A percentile compares a stretch with the other conserved stretches of the same genome.
Evolutionary conservation across 345 rosid genomes (phyloP).

Genomic region (Acer yangbiense): DNA sequence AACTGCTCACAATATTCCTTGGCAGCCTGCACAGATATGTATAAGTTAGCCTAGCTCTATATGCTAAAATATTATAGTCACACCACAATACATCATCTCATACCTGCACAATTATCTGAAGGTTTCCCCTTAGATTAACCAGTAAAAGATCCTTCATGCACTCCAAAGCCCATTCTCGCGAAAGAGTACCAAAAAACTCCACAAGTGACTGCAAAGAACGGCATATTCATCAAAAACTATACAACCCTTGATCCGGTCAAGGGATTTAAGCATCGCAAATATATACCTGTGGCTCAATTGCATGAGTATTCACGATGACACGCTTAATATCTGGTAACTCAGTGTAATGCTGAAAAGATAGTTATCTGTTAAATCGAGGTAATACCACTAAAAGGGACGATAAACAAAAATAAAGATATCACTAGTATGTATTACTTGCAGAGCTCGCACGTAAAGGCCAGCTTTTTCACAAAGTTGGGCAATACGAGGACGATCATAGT

Average conservation of each 20-base stretch:
- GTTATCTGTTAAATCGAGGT: conserved; percentile 10
- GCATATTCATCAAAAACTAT: conserved; percentile 22
- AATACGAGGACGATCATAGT: conserved; percentile 96
- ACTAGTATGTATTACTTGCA: conserved; percentile 61
- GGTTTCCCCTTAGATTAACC: conserved; percentile 91
- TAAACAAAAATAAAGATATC: not conserved
- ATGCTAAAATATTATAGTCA: conserved; percentile 13
- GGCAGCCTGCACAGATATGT: conserved; percentile 63
- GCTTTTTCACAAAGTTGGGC: conserved; percentile 99
- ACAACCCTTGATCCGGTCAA: conserved; percentile 16
- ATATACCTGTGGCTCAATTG: conserved; percentile 97
- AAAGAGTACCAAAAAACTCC: conserved; percentile 97
- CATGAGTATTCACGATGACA: conserved; percentile 98
- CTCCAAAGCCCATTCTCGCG: conserved; percentile 98
- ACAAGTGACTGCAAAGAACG: conserved; percentile 74
- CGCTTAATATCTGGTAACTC: conserved; percentile 98
- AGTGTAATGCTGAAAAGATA: conserved; percentile 79
- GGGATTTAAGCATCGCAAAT: conserved; percentile 16
- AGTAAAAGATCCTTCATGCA: conserved; percentile 99
- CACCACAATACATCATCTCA: conserved; percentile 19
- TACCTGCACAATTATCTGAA: conserved; percentile 99
- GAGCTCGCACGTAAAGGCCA: conserved; percentile 85
- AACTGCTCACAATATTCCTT: conserved; percentile 98
- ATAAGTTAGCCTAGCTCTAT: conserved; percentile 21
- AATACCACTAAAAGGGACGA: conserved; percentile 4